Conservation (phyloP, 2,329 filamentous ascomycete species). For the Talaromyces rugulosus region DNA sequence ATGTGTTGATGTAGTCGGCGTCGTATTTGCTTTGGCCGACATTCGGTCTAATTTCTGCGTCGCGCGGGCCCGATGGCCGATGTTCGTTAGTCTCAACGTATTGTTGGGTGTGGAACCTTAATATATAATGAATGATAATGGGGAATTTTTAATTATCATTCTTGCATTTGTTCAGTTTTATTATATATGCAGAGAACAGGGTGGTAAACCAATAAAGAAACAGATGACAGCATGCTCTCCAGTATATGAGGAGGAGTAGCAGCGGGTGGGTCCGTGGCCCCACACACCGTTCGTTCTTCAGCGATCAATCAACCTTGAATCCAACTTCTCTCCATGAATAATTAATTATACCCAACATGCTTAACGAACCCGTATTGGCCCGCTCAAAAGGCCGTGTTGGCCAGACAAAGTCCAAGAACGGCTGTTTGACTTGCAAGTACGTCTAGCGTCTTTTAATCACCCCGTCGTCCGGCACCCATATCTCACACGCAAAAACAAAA, state of each 20-base stretch:
- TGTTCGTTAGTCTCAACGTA: not conserved
- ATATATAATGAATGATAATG: no score
- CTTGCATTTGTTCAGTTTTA: no score
- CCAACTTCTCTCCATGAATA: not conserved
- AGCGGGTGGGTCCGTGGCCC: not conserved
- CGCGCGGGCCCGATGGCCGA: not conserved
- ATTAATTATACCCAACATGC: not conserved
- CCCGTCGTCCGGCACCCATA: no score
- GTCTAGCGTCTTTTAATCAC: not conserved
- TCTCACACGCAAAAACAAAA: not conserved
- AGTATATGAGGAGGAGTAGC: not conserved
- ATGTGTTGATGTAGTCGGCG: not conserved
- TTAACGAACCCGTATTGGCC: not conserved
- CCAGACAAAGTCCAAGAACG: conserved; percentile 19
- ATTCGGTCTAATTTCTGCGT: not conserved
- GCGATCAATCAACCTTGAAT: not conserved
- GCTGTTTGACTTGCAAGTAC: conserved; percentile 33
- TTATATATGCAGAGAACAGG: no score
- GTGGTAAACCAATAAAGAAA: no score
- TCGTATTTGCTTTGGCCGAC: not conserved
- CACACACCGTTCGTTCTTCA: no score
- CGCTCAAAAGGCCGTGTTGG: not conserved
- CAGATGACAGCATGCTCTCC: no score
- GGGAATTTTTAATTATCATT: no score
- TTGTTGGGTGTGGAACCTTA: no score